phyloP scores from a whole-genome alignment of 2,329 filamentous ascomycete species.

The Beauveria australis region DNA sequence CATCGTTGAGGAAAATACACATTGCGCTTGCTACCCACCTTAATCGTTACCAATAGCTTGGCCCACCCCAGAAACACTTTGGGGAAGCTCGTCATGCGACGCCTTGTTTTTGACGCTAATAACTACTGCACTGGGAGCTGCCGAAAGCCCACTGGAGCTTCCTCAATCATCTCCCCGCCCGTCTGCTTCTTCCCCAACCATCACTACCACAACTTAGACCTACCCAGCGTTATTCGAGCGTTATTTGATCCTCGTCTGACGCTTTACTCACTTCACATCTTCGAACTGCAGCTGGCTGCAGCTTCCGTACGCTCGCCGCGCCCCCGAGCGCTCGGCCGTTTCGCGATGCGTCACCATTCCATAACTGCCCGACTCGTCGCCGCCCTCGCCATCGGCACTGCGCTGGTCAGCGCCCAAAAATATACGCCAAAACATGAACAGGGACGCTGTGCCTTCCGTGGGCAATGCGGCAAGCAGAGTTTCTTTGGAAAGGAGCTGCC shows the following conservation, averaged over 20 bases:
- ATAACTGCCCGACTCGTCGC: constrained; percentile 23
- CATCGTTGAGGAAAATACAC: too few relatives aligned
- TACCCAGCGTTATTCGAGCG: background rate
- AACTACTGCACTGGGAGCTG: background rate
- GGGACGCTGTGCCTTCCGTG: constrained; percentile 82
- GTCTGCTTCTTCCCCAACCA: background rate
- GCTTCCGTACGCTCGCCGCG: background rate
- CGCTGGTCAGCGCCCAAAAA: constrained; percentile 20
- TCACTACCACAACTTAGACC: background rate
- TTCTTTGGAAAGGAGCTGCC: constrained; percentile 86
- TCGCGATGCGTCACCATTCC: constrained; percentile 26
- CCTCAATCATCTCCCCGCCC: background rate
- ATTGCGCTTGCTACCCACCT: too few relatives aligned
- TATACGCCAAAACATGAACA: constrained; percentile 65
- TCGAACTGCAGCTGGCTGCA: background rate
- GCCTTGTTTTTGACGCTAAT: background rate
- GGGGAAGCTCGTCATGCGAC: constrained; percentile 2
- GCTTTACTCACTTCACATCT: background rate
- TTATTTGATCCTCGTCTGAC: background rate
- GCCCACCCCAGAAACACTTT: constrained; percentile 4
- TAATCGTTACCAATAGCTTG: background rate
- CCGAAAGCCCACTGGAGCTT: background rate
- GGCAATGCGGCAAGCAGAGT: constrained; percentile 83
- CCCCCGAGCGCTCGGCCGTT: constrained; percentile 1
- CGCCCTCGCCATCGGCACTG: constrained; percentile 21